Conservation (phyloP, 1,284 basidiomycete species). For the Pseudozyma thailandica region DNA sequence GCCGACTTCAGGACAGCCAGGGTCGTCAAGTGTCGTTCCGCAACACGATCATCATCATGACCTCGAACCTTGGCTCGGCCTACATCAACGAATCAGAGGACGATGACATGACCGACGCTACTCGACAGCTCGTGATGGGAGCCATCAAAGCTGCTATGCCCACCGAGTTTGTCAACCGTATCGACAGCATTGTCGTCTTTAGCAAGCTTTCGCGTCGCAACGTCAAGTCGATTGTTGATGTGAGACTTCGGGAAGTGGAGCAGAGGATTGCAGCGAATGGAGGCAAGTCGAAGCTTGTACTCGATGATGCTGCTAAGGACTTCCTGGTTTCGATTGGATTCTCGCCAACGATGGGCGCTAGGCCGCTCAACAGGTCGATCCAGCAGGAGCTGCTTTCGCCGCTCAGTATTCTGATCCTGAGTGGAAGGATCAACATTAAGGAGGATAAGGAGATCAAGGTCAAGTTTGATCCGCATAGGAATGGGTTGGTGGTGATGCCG, state of each 20-base stretch:
- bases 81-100: conserved; percentile 72
- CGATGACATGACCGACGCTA: conserved; percentile 70
- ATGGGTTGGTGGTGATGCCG: conserved; percentile 81
- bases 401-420: conserved; percentile 85
- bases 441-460: conserved; percentile 84
- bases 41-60: conserved; percentile 69
- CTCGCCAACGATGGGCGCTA: conserved; percentile 72
- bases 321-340: conserved; percentile 76
- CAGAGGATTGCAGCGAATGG: conserved; percentile 78
- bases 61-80: conserved; percentile 72
- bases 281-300: conserved; percentile 80
- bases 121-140: conserved; percentile 69
- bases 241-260: conserved; percentile 74
- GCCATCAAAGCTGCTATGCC: conserved; percentile 72
- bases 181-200: conserved; percentile 72
- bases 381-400: conserved; percentile 94
- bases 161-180: conserved; percentile 73
- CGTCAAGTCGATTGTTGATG: conserved; percentile 72
- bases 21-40: conserved; percentile 66
- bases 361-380: conserved; percentile 90
- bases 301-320: conserved; percentile 81
- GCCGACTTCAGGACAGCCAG: conserved; percentile 78
- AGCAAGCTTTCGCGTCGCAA: conserved; percentile 71
- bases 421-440: conserved; percentile 80
- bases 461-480: conserved; percentile 83